phyloP scores from a whole-genome alignment of 2,329 filamentous ascomycete genomes.

The Hypoxylon sp. region DNA sequence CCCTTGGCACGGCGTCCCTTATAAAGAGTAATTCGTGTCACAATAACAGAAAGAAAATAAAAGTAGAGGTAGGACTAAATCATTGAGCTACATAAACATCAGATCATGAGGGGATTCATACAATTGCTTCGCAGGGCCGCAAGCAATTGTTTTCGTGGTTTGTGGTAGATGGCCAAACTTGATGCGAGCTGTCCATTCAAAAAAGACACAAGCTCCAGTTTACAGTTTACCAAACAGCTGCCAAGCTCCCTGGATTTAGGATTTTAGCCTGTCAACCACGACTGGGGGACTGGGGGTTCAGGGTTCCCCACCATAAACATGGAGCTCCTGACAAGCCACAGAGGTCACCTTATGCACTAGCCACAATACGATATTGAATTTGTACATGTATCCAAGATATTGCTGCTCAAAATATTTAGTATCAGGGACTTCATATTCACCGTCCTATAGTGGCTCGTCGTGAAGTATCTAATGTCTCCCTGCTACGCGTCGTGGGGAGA shows the following conservation, averaged over 20 bases:
- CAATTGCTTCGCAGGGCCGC: constrained; percentile 29
- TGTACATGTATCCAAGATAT: neutral
- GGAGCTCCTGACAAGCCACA: constrained; percentile 5
- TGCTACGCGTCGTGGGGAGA: neutral
- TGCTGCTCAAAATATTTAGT: neutral
- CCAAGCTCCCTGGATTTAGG: constrained; percentile 29
- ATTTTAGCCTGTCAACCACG: constrained; percentile 31
- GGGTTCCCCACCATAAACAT: constrained; percentile 23
- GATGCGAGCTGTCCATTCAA: constrained; percentile 40
- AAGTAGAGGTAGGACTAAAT: constrained; percentile 27
- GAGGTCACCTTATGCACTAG: constrained; percentile 12
- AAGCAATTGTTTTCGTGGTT: constrained; percentile 33
- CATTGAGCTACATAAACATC: constrained; percentile 21
- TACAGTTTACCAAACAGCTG: neutral
- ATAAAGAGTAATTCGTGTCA: constrained; percentile 52
- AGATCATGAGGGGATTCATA: constrained; percentile 31
- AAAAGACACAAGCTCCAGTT: constrained; percentile 13
- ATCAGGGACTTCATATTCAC: constrained; percentile 2
- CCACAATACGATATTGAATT: constrained; percentile 19
- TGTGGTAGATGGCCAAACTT: constrained; percentile 20
- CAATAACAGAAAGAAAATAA: constrained; percentile 53
- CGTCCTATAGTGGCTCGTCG: neutral
- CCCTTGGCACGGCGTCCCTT: constrained; percentile 52
- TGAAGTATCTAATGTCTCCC: constrained; percentile 1
- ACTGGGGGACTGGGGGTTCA: constrained; percentile 1